Base-by-base conservation (phyloP, 768 basidiomycete genomes). In the Russula earlei region DNA sequence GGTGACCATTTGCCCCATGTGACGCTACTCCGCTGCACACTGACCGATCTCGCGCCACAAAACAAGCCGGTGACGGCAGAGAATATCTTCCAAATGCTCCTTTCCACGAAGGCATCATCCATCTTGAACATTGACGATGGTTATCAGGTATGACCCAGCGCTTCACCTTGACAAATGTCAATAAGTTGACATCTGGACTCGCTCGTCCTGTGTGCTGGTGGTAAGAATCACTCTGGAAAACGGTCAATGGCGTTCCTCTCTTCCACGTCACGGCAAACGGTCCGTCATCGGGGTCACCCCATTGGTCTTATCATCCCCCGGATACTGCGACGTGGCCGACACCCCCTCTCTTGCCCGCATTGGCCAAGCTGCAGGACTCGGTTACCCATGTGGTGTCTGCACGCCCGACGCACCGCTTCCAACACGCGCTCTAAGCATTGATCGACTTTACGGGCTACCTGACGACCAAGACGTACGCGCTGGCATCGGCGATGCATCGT, bases 361-460 rank as follows among this genome's bases (percentile, higher is more conserved):
- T 71, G 53, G 44, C 25, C 49, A 10, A 62, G 51, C 34, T 56
- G 56, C 49, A 62, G 24, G 25, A 22, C 49, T 43, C 63, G 17
- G 7, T 50, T 45, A 15, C 60, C 49, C 25, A 47, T 9, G 49
- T 36, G n/a, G 51, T 29, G 25, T 52, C 48, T 25, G 61, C 48
- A 44, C 53, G 36, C 10, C 33, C 54, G 25, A 43, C 68, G 24
- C 74, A 68, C 42, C 71, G 75, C 8, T 73, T 74, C 63, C 84
- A 86, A 62, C 76, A 81, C 62, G 82, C 82, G 10, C 70, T 89
- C 7, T 78, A 88, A 65, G 67, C 78, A 0, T 74, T 89, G 37
- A 76, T 83, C 2, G 83, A 87, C 62, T 77, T 91, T 58, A 90
- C 87, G 0, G 87, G 88, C 5, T 88, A 87, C 67, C 78, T 91